Evolutionary conservation across 805 yeast genomes (phyloP), one percentile per base, ranked within the genome.

Genomic region (Wickerhamiella dianesei): DNA sequence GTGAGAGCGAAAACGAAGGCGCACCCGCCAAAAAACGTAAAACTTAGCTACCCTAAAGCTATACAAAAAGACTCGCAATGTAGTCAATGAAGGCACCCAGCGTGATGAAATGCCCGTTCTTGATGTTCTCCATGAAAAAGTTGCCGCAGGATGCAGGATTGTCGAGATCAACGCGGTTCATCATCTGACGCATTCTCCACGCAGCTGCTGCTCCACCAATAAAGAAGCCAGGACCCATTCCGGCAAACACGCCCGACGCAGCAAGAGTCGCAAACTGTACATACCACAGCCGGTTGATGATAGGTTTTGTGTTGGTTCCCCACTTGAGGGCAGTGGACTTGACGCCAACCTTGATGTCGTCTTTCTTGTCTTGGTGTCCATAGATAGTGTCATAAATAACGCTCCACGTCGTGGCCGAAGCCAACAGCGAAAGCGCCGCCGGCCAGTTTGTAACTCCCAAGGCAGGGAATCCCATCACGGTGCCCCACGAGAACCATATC

Each of bases 311-410:
- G 29, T 75, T 72, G 19, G 73, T 75, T 6, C 94, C 94, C 98
- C 98, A 94, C 2, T 83, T 88, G 54, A 92, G 72, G 5, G 99
- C 99, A 0, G 97, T 87, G 1, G 95, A 84, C 63, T 87, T 87
- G 55, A 92, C 82, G 18, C 98, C 98, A 0, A 95, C 96, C 48
- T 74, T 71, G 45, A 84, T 67, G 64, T 92, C 99, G 58, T 81
- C 92, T 45, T 63, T 66, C 66, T 92, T 92, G 64, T 92, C 99
- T 66, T 92, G 99, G 61, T 92, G 99, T 0, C 98, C 99, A 63
- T 92, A 92, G 37, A 92, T 76, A 2, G 98, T 86, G 63, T 92
- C 99, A 64, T 92, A 92, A 45, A 80, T 79, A 88, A 92, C 84
- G 54, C 95, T 80, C 98, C 99, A 92, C 47, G 80, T 71, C 59